Percentiles rank a stretch among this genome's conserved stretches.
Evolutionary conservation across 2,329 filamentous ascomycete genomes (phyloP).

Genomic region (Dactylellina haptotyla): DNA sequence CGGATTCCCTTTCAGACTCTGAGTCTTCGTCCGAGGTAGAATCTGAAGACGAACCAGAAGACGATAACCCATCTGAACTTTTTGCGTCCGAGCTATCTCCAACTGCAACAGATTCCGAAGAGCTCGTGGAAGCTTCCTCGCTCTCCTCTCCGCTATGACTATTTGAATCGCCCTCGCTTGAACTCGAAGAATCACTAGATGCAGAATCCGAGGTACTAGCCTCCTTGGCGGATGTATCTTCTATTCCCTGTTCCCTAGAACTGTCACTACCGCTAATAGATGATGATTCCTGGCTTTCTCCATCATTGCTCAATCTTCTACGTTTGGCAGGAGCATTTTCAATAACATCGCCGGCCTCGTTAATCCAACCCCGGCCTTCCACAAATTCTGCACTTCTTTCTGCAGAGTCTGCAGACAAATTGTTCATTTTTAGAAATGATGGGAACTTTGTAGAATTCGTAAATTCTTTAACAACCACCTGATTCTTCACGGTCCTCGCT

Average conservation of each 20-base stretch:
- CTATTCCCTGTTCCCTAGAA: background rate
- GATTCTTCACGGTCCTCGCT: conserved; percentile 70
- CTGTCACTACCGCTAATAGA: conserved; percentile 12
- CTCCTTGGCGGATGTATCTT: background rate
- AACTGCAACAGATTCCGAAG: background rate
- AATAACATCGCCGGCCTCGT: conserved; percentile 78
- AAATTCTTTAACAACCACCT: conserved; percentile 85
- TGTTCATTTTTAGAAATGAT: conserved; percentile 75
- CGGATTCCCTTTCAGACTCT: background rate
- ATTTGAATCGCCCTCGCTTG: conserved; percentile 17
- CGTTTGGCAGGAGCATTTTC: conserved; percentile 67
- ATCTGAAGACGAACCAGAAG: conserved; percentile 15
- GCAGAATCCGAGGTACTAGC: background rate
- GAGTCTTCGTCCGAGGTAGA: conserved; percentile 19
- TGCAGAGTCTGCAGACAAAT: conserved; percentile 61
- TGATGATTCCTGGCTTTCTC: conserved; percentile 57
- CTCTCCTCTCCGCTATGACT: conserved; percentile 17
- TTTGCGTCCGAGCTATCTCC: background rate
- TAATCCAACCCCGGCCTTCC: conserved; percentile 88
- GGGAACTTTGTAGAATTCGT: conserved; percentile 83
- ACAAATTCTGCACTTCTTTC: conserved; percentile 71
- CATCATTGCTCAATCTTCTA: conserved; percentile 54
- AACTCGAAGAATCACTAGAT: background rate
- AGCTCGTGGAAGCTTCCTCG: background rate
- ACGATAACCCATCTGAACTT: conserved; percentile 8